Evolutionary conservation across 352 stramenopile species (phyloP), one percentile per base, ranked within the genome.

Genomic region (Pythium monospermum): DNA sequence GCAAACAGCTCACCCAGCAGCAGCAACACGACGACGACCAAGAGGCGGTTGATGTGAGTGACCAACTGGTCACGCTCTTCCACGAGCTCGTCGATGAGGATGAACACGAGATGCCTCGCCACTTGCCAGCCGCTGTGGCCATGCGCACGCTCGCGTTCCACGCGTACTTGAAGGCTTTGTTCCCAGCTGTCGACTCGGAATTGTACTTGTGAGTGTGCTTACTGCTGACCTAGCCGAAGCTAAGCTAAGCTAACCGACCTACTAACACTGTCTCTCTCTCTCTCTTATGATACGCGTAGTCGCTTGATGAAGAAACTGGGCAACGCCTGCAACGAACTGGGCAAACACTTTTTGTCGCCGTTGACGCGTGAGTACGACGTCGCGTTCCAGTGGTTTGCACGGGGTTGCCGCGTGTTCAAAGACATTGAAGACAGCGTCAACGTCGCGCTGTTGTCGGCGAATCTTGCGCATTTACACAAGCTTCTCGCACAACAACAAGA

Each of bases 361-460:
- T n/a, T n/a, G n/a, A 73, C 72, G 1, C 68, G 49, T 16, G 45
- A 85, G 38, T 76, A 85, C 33, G 54, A 72, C 18, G 57, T 73
- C 49, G 80, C 83, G 0, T 94, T 87, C 36, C 49, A 53, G 13
- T 94, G 83, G 83, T 94, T 94, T 58, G 64, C 90, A 47, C 76
- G 80, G 16, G 80, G 83, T 6, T 87, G 80, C 51, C 73, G 78
- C 19, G 76, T 94, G 22, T 94, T 94, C 46, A 74, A 42, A 22
- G 76, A 91, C 16, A 90, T 94, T 16, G 83, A 94, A 83, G 83
- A 94, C 62, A 74, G 64, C 28, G 63, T 91, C 18, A 94, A 94
- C 19, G 78, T 87, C n/a, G 80, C 83, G 4, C 47, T 94, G 35
- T 62, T 94, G 37, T 81, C 69, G 10, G 83, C 83, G 2, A 94